Base-by-base conservation (phyloP, 257 asterid species). In the Solanum pinnatisectum region DNA sequence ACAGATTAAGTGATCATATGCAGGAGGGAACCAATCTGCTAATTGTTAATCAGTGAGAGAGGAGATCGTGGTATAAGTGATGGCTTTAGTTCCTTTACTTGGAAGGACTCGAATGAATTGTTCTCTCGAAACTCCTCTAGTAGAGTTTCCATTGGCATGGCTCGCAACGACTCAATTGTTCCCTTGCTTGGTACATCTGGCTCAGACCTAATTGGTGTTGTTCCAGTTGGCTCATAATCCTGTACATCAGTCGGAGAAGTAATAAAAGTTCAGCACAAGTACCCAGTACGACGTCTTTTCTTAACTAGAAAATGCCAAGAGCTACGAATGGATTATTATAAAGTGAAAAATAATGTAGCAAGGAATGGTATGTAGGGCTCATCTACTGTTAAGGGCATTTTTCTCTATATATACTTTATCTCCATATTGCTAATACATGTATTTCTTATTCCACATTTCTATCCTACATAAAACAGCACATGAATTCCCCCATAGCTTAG, bases 161-260 rank as follows among this genome's bases (percentile, higher is more conserved):
- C 91, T 42, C 97, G 90, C 2, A 96, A 93, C 16, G 97, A 94
- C 92, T 96, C 99, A 3, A 95, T 96, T 1, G 93, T 91, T 72
- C 90, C 91, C 88, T 95, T 94, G 93, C 93, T 92, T 4, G 99
- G 98, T 88, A 94, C 90, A 84, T 93, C 97, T 1, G 92, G 78
- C 84, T 96, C 98, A 16, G 83, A 79, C 82, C 95, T 89, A 25
- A 85, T 81, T 18, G 99, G 99, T 15, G 99, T 94, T 42, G 92
- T 87, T 18, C 99, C 98, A 4, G 97, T 95, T 49, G 98, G 92
- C 90, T 93, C 97, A 82, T 96, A 96, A 84, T 95, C 98, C 98
- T 96, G 91, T 49, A 4, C n/a, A 90, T 88, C 23, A 77, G 25
- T 87, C 32, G 46, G 35, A 87, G 23, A 18, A 35, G 52, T 85